Base-by-base conservation (phyloP, 495 filamentous ascomycete genomes). In the Penicillium mononematosum region DNA sequence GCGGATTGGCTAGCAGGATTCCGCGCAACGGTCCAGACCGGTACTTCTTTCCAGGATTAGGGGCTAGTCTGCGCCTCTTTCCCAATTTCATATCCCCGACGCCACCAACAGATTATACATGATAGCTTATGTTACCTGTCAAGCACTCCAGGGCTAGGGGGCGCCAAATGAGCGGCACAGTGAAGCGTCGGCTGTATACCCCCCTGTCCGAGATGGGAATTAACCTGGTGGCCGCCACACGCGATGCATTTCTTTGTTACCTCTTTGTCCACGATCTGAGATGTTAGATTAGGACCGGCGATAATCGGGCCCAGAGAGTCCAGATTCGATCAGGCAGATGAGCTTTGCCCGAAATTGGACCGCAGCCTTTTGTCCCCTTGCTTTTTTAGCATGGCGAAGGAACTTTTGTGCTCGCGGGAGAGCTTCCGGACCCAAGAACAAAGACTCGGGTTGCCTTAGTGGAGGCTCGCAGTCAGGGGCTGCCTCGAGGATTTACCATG, bases 21-120 rank as follows among this genome's bases (percentile, higher is more conserved):
- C 62, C 51, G 42, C 53, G 22, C 45, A 61, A 66, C 63, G 60
- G 63, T 61, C 45, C 45, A 57, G 52, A 60, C 52, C 52, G 53
- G 58, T 24, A 62, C 34, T 48, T 55, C 12, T 5, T 16, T 7
- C 27, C 55, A 53, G 45, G 57, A 65, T 45, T 55, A 20, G 36
- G 25, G 39, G 51, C 46, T 46, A 48, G 39, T 56, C 49, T 43
- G 34, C 34, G 31, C 50, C 47, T 53, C 48, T 31, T 46, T 50
- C 47, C 53, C 55, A 44, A 49, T 47, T 44, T 51, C 47, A 60
- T 59, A 59, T 61, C 49, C 25, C 25, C 50, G 60, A 58, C 29
- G 58, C 59, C 65, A 60, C 65, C 20, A 46, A 34, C 29, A 20
- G 14, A 17, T 22, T 54, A 5, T 31, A 29, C 17, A 12, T 36